phyloP scores from a whole-genome alignment of 169 alveolate genomes.

The Plasmodium gonderi region DNA sequence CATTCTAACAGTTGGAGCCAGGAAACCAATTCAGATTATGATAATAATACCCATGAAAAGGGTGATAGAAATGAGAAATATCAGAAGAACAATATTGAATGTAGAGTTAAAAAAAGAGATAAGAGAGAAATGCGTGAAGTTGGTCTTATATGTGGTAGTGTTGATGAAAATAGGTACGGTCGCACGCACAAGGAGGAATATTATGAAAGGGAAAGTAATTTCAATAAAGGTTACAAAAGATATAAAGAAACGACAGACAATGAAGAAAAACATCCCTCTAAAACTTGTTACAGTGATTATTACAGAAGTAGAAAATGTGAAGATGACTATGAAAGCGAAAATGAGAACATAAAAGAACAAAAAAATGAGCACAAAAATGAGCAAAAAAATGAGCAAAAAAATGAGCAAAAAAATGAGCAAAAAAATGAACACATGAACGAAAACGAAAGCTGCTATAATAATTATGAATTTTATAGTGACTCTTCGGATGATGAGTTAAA shows the following conservation, averaged over 20 bases:
- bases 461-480: constrained; percentile 21
- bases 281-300: too few relatives aligned
- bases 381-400: not conserved
- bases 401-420: not conserved
- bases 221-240: not conserved
- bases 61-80: not conserved
- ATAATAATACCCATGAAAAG: not conserved
- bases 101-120: not conserved
- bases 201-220: not conserved
- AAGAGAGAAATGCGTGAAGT: not conserved
- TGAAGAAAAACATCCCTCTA: not conserved
- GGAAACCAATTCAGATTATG: not conserved
- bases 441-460: not conserved
- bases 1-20: not conserved
- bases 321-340: not conserved
- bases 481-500: not conserved
- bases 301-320: too few relatives aligned
- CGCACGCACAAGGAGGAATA: not conserved
- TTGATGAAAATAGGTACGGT: not conserved
- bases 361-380: not conserved
- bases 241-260: not conserved
- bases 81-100: not conserved
- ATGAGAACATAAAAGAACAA: not conserved
- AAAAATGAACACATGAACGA: too few relatives aligned
- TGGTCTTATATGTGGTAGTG: not conserved